These are phyloP conservation scores for Corchorus olitorius DNA, from an alignment of 345 rosid genomes.

Conservation along the genomic window DNA sequence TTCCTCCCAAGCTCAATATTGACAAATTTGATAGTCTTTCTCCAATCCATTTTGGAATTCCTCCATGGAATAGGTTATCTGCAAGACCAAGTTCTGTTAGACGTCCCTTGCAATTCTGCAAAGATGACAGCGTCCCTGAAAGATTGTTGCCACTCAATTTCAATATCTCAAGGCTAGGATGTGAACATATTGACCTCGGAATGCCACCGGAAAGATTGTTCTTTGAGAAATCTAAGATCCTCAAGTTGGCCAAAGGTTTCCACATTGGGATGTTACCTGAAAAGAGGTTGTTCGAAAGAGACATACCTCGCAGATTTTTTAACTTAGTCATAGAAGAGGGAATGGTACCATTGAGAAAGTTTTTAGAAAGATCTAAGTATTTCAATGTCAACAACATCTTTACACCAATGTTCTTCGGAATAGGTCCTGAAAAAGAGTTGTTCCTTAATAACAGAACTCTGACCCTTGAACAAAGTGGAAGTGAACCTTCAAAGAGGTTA, in stretches of 20 bases:
- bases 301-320: neutral
- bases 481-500: slow-evolving; percentile 23
- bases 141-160: slow-evolving; percentile 24
- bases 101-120: neutral
- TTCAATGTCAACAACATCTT: neutral
- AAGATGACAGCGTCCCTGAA: slow-evolving; percentile 13
- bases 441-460: slow-evolving; percentile 7
- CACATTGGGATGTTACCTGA: slow-evolving; percentile 28
- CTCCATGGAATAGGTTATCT: slow-evolving; percentile 30
- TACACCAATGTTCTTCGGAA: slow-evolving; percentile 5
- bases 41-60: slow-evolving; percentile 16
- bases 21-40: neutral
- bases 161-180: slow-evolving; percentile 13
- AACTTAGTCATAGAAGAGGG: slow-evolving; percentile 20
- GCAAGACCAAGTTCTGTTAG: slow-evolving; percentile 30
- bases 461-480: slow-evolving; percentile 23
- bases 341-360: neutral
- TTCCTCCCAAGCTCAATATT: neutral
- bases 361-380: slow-evolving; percentile 25
- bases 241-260: neutral
- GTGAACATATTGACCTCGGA: slow-evolving; percentile 19
- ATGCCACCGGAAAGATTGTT: slow-evolving; percentile 32
- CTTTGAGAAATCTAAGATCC: slow-evolving; percentile 25
- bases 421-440: slow-evolving; percentile 21
- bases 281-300: slow-evolving; percentile 29